phyloP scores from a whole-genome alignment of 345 rosid genomes.

The Gossypium bickii region DNA sequence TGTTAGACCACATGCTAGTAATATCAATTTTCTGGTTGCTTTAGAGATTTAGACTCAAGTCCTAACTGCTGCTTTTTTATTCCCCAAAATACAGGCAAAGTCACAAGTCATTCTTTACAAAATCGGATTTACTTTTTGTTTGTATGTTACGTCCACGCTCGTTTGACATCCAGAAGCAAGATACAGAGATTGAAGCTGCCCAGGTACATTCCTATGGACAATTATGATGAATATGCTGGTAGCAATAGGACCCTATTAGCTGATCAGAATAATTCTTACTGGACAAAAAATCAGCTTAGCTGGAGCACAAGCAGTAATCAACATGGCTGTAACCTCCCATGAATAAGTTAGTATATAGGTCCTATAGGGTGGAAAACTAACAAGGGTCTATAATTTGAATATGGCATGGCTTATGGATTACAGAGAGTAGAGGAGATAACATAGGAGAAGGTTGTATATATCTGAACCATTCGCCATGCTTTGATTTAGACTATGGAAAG shows the following conservation, averaged over 20 bases:
- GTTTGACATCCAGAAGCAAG: conserved; percentile 44
- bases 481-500: background rate
- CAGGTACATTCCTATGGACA: conserved; percentile 32
- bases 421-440: background rate
- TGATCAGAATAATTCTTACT: too few relatives aligned
- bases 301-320: background rate
- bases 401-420: background rate
- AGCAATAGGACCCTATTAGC: background rate
- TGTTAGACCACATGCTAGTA: background rate
- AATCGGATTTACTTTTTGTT: conserved; percentile 55
- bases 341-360: background rate
- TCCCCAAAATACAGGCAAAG: conserved; percentile 42
- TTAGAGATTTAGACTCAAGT: background rate
- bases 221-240: background rate
- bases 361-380: background rate
- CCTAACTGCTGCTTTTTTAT: background rate
- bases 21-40: background rate
- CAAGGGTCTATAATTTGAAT: background rate
- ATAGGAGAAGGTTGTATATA: background rate
- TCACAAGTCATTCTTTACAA: conserved; percentile 46
- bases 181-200: conserved; percentile 54
- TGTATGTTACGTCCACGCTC: conserved; percentile 48
- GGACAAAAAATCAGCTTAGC: background rate
- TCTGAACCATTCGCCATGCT: background rate
- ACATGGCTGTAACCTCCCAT: background rate